Evolutionary conservation across 2,329 filamentous ascomycete genomes (phyloP).

Genomic region (Talaromyces funiculosus): DNA sequence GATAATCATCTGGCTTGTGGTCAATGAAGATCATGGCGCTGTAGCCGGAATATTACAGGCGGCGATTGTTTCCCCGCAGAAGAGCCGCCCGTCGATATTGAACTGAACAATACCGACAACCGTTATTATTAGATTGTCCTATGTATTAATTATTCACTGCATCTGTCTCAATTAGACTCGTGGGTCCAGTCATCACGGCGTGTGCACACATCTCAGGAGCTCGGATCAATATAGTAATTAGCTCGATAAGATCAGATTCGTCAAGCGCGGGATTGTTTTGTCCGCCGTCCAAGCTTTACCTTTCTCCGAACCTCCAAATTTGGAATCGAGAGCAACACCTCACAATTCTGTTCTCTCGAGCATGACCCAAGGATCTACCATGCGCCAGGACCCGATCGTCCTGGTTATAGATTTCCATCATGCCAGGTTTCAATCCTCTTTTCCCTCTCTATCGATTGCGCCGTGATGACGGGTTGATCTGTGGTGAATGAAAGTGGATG

Average conservation of each 20-base stretch:
- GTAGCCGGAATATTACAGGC: background rate
- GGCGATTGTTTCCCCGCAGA: background rate
- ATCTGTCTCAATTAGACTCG: background rate
- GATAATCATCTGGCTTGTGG: background rate
- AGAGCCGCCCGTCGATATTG: background rate
- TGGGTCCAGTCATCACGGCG: background rate
- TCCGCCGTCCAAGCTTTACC: background rate
- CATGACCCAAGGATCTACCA: conserved; percentile 24
- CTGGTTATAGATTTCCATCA: conserved; percentile 81
- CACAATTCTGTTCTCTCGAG: conserved; percentile 10
- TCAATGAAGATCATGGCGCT: background rate
- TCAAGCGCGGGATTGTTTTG: conserved; percentile 1
- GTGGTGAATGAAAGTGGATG: background rate
- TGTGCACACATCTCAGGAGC: background rate
- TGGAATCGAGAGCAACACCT: conserved; percentile 12
- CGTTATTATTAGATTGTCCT: background rate
- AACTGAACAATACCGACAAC: background rate
- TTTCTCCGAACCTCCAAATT: background rate
- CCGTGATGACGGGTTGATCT: background rate
- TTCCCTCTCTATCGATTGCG: background rate
- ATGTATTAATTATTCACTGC: background rate
- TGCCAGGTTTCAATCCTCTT: conserved; percentile 45
- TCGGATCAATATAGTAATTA: background rate
- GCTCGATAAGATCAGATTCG: background rate
- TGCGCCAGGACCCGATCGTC: conserved; percentile 61